Conservation (phyloP, 2,329 filamentous ascomycete genomes). For the Epichloe festucae region DNA sequence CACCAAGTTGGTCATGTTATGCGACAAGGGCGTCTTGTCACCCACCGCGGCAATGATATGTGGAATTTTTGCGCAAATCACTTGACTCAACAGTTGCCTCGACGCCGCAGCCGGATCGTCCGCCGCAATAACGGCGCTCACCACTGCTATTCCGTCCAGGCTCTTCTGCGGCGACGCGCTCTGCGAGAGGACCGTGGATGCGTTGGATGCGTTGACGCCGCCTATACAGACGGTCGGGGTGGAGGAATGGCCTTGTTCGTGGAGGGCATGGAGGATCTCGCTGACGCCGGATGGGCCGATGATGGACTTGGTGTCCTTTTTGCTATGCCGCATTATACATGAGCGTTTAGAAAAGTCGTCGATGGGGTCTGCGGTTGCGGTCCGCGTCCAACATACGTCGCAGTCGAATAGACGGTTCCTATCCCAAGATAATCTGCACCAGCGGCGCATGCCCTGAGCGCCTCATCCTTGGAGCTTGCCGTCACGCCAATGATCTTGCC, state of each 20-base stretch:
- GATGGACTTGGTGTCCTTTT: slow-evolving; percentile 73
- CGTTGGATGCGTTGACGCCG: slow-evolving; percentile 67
- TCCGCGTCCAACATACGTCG: slow-evolving; percentile 42
- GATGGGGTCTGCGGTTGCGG: too few relatives aligned
- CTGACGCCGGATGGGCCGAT: slow-evolving; percentile 42
- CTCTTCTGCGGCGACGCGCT: slow-evolving; percentile 36
- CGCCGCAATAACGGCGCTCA: slow-evolving; percentile 76
- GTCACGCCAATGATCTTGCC: slow-evolving; percentile 81
- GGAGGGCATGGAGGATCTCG: slow-evolving; percentile 43
- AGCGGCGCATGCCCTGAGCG: slow-evolving; percentile 52
- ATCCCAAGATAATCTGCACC: slow-evolving; percentile 89
- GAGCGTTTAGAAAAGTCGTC: not conserved
- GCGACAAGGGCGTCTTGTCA: slow-evolving; percentile 56
- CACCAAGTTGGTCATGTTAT: slow-evolving; percentile 93
- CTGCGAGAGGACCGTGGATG: slow-evolving; percentile 62
- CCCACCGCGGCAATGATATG: slow-evolving; percentile 48
- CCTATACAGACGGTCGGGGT: slow-evolving; percentile 73
- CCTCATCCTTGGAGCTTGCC: slow-evolving; percentile 62
- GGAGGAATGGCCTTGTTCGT: slow-evolving; percentile 26
- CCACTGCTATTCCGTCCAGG: slow-evolving; percentile 74
- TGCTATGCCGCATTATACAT: slow-evolving; percentile 32
- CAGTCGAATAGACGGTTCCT: slow-evolving; percentile 76
- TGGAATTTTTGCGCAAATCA: slow-evolving; percentile 36
- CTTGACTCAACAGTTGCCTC: slow-evolving; percentile 33
- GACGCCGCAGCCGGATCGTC: slow-evolving; percentile 53